These are phyloP conservation scores for Fusarium sp. DNA, from an alignment of 2,329 filamentous ascomycete species.

Conservation along the genomic window DNA sequence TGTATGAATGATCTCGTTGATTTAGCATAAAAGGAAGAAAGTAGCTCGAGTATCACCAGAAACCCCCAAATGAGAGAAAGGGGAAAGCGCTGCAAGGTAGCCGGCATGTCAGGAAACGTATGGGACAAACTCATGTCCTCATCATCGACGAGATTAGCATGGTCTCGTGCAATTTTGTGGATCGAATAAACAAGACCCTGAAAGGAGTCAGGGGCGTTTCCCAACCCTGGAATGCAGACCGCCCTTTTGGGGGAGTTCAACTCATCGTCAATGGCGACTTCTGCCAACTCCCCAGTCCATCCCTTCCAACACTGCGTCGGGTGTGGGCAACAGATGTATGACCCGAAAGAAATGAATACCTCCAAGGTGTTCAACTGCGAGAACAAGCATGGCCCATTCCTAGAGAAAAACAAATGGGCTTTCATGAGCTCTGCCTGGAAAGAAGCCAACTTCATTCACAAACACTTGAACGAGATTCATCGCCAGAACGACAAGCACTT, in stretches of 20 bases:
- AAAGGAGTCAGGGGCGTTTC: constrained; percentile 42
- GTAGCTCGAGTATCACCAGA: background rate
- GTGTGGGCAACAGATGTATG: constrained; percentile 21
- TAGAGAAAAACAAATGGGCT: constrained; percentile 67
- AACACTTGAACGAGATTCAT: constrained; percentile 65
- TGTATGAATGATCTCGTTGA: background rate
- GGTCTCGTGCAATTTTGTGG: constrained; percentile 61
- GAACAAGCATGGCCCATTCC: constrained; percentile 49
- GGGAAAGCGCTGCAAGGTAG: background rate
- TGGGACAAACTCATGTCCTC: constrained; percentile 62
- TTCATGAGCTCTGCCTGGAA: constrained; percentile 67
- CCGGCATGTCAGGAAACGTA: constrained; percentile 41
- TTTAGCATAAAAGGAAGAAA: background rate
- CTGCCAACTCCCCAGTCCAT: constrained; percentile 68
- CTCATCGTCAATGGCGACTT: constrained; percentile 58
- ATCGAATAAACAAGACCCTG: constrained; percentile 39
- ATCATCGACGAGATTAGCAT: constrained; percentile 77
- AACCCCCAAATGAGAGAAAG: background rate
- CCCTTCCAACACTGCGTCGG: constrained; percentile 54
- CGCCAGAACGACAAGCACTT: constrained; percentile 66
- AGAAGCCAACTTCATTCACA: constrained; percentile 62
- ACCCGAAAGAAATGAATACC: background rate
- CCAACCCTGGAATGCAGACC: background rate
- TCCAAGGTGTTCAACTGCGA: constrained; percentile 42
- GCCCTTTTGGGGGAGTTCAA: constrained; percentile 39